phyloP scores from a whole-genome alignment of 805 yeast species.

The Wickerhamiella occidentalis region DNA sequence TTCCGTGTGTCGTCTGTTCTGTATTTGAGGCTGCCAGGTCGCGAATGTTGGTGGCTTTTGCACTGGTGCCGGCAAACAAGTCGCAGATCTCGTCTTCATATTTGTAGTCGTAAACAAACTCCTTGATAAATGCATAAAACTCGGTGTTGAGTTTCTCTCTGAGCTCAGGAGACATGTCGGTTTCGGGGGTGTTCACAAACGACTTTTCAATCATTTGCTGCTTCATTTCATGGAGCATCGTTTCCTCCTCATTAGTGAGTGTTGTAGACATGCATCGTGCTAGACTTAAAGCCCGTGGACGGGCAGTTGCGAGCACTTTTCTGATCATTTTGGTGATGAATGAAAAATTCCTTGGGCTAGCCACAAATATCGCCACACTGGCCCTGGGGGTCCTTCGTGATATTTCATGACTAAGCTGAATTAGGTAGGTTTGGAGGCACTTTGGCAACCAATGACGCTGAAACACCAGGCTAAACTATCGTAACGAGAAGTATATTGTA shows the following conservation, averaged over 20 bases:
- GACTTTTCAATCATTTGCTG: constrained; percentile 17
- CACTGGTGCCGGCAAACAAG: constrained; percentile 16
- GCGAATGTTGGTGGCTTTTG: constrained; percentile 13
- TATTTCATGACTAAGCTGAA: background rate
- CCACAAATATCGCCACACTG: constrained; percentile 1
- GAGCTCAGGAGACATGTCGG: constrained; percentile 25
- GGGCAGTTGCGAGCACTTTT: background rate
- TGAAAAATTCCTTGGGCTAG: background rate
- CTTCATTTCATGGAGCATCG: constrained; percentile 6
- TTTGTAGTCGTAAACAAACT: constrained; percentile 18
- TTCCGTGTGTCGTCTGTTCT: constrained; percentile 12
- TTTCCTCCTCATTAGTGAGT: constrained; percentile 11
- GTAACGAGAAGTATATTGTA: too few relatives aligned
- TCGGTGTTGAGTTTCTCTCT: constrained; percentile 23
- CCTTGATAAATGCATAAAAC: constrained; percentile 18
- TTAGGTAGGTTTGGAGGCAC: background rate
- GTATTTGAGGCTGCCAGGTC: constrained; percentile 6
- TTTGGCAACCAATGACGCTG: too few relatives aligned
- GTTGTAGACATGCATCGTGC: constrained; percentile 3
- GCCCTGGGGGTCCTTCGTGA: background rate
- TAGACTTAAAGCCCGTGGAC: background rate
- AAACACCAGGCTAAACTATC: too few relatives aligned
- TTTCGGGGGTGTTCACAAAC: constrained; percentile 16
- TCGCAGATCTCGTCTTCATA: constrained; percentile 20
- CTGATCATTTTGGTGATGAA: background rate